A percentile compares a stretch with the other conserved stretches of the same genome.
Evolutionary conservation across 331 rosid species (phyloP).

Genomic region (Quercus tomentella): DNA sequence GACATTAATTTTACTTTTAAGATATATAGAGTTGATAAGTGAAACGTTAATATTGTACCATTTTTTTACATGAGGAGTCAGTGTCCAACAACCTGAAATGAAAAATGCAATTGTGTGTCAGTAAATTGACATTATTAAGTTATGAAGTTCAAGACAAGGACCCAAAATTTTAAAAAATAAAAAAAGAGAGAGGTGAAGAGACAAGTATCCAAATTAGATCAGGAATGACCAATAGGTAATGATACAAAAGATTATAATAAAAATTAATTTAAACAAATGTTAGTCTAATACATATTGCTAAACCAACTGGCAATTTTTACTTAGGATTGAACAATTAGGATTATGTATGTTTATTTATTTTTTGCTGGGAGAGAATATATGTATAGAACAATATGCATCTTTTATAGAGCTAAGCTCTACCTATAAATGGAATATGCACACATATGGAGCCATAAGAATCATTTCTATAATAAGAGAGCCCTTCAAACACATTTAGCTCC

Average conservation of each 20-base stretch:
- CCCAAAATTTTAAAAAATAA: not conserved
- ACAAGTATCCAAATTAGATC: not conserved
- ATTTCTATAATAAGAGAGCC: not conserved
- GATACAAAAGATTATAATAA: not conserved
- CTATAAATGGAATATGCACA: not conserved
- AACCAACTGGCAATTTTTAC: not conserved
- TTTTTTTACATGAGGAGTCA: conserved; percentile 27
- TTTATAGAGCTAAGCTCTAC: not conserved
- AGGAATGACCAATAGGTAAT: not conserved
- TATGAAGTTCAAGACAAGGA: not conserved
- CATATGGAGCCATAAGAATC: not conserved
- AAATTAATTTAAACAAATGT: not conserved
- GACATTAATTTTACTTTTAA: not conserved
- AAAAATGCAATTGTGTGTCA: not conserved
- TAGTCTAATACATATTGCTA: not conserved
- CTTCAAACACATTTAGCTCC: not conserved
- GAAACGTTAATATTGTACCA: conserved; percentile 22
- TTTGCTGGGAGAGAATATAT: not conserved
- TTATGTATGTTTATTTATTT: too few species aligned
- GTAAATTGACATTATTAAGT: not conserved
- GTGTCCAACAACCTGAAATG: conserved; percentile 42
- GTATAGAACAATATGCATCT: not conserved
- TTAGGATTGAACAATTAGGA: not conserved
- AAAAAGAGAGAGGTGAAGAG: too few species aligned
- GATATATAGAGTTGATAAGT: not conserved